Evolutionary conservation across 2,329 filamentous ascomycete species (phyloP).

Genomic region (Monosporascus sp.): DNA sequence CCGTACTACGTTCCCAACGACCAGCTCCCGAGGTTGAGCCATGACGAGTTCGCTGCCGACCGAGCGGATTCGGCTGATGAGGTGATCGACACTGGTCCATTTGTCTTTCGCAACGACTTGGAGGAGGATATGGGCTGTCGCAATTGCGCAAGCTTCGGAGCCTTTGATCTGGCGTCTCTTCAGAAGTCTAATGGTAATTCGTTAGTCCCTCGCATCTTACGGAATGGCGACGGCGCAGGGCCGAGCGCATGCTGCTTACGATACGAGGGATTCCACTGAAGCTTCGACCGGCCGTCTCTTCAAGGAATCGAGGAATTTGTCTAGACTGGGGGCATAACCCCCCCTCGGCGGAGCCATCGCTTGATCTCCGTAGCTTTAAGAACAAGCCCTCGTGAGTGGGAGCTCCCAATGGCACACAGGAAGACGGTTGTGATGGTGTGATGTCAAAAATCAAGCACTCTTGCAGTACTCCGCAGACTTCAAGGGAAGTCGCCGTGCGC

Average conservation of each 20-base stretch:
- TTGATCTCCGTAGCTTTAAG: slow-evolving; percentile 1
- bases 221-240: neutral
- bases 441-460: neutral
- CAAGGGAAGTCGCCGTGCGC: no score
- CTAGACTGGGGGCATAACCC: slow-evolving; percentile 66
- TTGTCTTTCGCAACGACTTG: slow-evolving; percentile 80
- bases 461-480: no score
- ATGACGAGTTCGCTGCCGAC: slow-evolving; percentile 73
- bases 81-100: slow-evolving; percentile 69
- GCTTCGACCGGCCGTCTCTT: slow-evolving; percentile 72
- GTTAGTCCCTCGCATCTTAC: no score
- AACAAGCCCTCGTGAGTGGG: neutral
- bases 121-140: slow-evolving; percentile 82
- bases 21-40: slow-evolving; percentile 85
- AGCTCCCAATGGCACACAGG: neutral
- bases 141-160: slow-evolving; percentile 82
- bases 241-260: slow-evolving; percentile 47
- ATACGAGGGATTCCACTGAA: slow-evolving; percentile 77
- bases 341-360: slow-evolving; percentile 54
- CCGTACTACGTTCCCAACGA: slow-evolving; percentile 90
- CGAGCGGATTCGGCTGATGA: slow-evolving; percentile 74
- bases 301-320: slow-evolving; percentile 73
- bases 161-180: slow-evolving; percentile 87
- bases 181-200: slow-evolving; percentile 57
- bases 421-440: neutral